Evolutionary conservation across 2,329 filamentous ascomycete genomes (phyloP).

Genomic region (Cytospora mali): DNA sequence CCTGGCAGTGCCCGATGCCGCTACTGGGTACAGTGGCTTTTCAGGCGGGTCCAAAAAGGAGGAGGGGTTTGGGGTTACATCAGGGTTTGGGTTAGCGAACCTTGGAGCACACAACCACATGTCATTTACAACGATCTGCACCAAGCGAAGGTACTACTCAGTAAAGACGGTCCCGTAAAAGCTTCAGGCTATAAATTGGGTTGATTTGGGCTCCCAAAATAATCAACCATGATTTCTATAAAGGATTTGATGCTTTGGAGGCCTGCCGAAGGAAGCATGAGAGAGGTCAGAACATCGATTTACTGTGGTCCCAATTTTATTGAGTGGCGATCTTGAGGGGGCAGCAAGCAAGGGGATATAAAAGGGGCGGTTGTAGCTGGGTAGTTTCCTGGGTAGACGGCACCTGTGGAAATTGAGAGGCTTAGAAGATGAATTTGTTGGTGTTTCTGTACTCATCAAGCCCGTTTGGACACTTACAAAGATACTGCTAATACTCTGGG

Average conservation of each 20-base stretch:
- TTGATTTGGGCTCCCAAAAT: neutral
- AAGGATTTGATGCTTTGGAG: neutral
- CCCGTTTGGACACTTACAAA: neutral
- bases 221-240: neutral
- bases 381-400: too few species aligned
- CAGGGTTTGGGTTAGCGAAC: neutral
- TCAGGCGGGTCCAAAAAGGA: slow-evolving; percentile 1
- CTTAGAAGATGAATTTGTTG: neutral
- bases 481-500: neutral
- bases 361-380: neutral
- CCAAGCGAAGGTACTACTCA: slow-evolving; percentile 1
- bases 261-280: neutral
- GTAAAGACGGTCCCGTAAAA: neutral
- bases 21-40: neutral
- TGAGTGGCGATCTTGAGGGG: neutral
- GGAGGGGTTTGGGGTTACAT: neutral
- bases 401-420: neutral
- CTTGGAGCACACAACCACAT: neutral
- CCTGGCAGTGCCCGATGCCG: neutral
- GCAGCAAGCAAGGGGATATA: neutral
- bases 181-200: neutral
- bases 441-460: neutral
- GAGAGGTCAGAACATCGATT: neutral
- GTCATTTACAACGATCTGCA: neutral
- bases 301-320: neutral